Evolutionary conservation across 2,329 filamentous ascomycete genomes (phyloP).

Genomic region (Pseudofabraea citricarpa): DNA sequence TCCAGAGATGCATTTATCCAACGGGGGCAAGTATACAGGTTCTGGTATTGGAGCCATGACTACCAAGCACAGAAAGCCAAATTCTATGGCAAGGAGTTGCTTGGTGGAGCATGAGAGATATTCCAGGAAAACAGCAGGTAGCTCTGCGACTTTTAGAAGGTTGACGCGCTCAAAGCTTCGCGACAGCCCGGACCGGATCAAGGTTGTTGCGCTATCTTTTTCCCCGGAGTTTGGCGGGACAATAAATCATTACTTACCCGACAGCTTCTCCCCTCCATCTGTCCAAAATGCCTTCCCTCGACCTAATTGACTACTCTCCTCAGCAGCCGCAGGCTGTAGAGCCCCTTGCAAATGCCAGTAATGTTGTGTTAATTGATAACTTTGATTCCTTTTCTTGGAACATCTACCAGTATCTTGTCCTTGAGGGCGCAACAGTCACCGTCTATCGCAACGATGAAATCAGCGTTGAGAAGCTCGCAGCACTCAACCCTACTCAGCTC

Average conservation of each 20-base stretch:
- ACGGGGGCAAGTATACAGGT: constrained; percentile 72
- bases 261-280: neutral
- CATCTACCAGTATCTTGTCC: constrained; percentile 93
- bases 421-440: constrained; percentile 89
- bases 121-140: constrained; percentile 1
- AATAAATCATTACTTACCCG: neutral
- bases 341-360: constrained; percentile 74
- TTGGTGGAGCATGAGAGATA: constrained; percentile 24
- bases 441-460: constrained; percentile 93
- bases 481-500: constrained; percentile 83
- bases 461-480: constrained; percentile 75
- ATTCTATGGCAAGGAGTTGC: constrained; percentile 16
- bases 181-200: too few species aligned
- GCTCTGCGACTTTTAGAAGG: constrained; percentile 8
- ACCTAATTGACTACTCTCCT: constrained; percentile 76
- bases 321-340: constrained; percentile 72
- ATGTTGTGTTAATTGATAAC: constrained; percentile 95
- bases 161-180: constrained; percentile 14
- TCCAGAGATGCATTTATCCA: constrained; percentile 80
- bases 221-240: neutral
- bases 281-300: constrained; percentile 36
- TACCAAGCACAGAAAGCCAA: constrained; percentile 40
- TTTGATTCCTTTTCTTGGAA: constrained; percentile 99
- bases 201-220: too few species aligned
- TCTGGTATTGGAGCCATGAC: constrained; percentile 69